These are phyloP conservation scores for Brachypodium distachyon DNA, from an alignment of 202 grass and related monocot genomes.

Conservation along the genomic window DNA sequence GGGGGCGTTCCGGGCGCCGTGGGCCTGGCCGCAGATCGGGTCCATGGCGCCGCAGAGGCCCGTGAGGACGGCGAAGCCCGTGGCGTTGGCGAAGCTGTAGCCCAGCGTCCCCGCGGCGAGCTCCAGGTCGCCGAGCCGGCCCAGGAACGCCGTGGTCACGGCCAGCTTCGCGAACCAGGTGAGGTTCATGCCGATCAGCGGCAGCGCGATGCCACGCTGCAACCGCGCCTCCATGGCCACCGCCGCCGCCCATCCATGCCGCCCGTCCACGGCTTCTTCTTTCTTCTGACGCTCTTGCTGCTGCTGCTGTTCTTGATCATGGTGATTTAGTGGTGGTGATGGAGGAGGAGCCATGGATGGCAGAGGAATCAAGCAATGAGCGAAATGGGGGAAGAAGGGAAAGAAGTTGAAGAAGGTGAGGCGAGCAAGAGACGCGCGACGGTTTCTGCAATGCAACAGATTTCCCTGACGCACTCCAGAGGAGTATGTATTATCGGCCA, in stretches of 20 bases:
- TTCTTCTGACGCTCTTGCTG: background rate
- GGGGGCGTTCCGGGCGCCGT: slow-evolving; percentile 54
- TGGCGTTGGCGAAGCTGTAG: slow-evolving; percentile 86
- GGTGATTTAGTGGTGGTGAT: background rate
- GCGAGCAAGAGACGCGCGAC: background rate
- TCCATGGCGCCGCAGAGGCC: slow-evolving; percentile 90
- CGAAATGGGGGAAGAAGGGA: background rate
- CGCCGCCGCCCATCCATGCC: background rate
- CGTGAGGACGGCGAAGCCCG: slow-evolving; percentile 69
- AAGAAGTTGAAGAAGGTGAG: no score
- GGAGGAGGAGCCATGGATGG: background rate
- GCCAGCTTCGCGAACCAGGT: slow-evolving; percentile 74
- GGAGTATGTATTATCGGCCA: no score
- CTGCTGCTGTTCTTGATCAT: background rate
- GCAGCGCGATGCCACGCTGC: slow-evolving; percentile 66
- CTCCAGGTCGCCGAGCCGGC: slow-evolving; percentile 64
- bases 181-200: slow-evolving; percentile 69
- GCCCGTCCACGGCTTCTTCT: no score
- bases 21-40: slow-evolving; percentile 91
- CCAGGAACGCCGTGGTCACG: slow-evolving; percentile 70
- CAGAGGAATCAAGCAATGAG: background rate
- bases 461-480: no score
- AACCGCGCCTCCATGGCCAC: slow-evolving; percentile 33
- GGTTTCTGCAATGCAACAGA: background rate
- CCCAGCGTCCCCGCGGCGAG: slow-evolving; percentile 73